Conservation (phyloP, 495 filamentous ascomycete genomes). For the Lasiosphaeriaceae sp. region DNA sequence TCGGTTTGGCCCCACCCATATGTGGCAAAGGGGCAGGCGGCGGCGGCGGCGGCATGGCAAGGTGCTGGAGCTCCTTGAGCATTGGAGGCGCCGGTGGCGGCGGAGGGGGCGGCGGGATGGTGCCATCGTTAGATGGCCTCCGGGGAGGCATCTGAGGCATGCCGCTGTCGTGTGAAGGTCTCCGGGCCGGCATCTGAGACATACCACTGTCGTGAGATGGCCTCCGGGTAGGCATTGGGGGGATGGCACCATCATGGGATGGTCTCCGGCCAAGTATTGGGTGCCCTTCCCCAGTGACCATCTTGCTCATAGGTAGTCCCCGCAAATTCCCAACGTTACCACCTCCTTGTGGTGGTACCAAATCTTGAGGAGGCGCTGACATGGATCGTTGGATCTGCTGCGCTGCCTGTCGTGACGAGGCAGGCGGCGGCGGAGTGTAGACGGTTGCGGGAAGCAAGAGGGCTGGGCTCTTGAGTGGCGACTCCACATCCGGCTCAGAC, state of each 20-base stretch:
- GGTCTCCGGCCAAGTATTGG: slow-evolving; percentile 7
- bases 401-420: slow-evolving; percentile 16
- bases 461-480: slow-evolving; percentile 20
- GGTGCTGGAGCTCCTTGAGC: slow-evolving; percentile 80
- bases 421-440: slow-evolving; percentile 55
- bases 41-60: slow-evolving; percentile 63
- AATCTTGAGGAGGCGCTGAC: slow-evolving; percentile 66
- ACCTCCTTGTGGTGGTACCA: slow-evolving; percentile 34
- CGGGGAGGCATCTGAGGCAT: slow-evolving; percentile 21
- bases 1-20: slow-evolving; percentile 20
- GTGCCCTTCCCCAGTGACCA: not conserved
- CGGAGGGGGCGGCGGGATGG: slow-evolving; percentile 45
- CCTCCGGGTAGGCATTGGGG: slow-evolving; percentile 5
- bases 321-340: slow-evolving; percentile 49
- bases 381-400: slow-evolving; percentile 56
- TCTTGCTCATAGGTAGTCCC: slow-evolving; percentile 30
- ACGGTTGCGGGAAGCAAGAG: slow-evolving; percentile 58
- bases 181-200: slow-evolving; percentile 7
- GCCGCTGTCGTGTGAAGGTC: slow-evolving; percentile 54
- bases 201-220: slow-evolving; percentile 9
- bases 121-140: slow-evolving; percentile 29
- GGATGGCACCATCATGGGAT: slow-evolving; percentile 6
- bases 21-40: slow-evolving; percentile 57
- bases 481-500: slow-evolving; percentile 17
- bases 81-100: slow-evolving; percentile 55